Percentiles rank a stretch among this genome's conserved stretches.
Evolutionary conservation across 495 filamentous ascomycete genomes (phyloP).

Genomic region (Aspergillus bridgeri): DNA sequence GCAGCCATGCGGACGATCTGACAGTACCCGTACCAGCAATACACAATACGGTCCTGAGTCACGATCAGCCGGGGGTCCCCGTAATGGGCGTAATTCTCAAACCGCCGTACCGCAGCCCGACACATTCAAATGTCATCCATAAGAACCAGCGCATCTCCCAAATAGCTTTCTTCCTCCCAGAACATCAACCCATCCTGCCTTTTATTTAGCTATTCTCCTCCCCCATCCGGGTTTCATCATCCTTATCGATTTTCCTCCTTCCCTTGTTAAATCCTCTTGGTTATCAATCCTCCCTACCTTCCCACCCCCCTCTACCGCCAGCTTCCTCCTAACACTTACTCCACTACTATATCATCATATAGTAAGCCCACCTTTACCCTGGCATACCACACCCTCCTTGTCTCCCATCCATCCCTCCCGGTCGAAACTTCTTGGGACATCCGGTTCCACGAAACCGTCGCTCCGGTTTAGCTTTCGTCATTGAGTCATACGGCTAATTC

Average conservation of each 20-base stretch:
- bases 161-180: too few relatives aligned
- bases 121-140: too few relatives aligned
- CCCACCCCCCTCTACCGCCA: not conserved
- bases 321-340: too few relatives aligned
- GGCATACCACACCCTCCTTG: not conserved
- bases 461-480: not conserved
- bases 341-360: not conserved
- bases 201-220: not conserved
- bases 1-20: too few relatives aligned
- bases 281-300: not conserved
- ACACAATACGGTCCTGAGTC: too few relatives aligned
- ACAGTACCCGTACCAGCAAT: too few relatives aligned
- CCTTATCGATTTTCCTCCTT: not conserved
- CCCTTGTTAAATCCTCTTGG: not conserved
- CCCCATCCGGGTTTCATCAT: too few relatives aligned
- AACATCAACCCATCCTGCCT: not conserved
- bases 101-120: too few relatives aligned
- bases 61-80: too few relatives aligned
- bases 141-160: too few relatives aligned
- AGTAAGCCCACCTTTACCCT: not conserved
- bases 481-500: not conserved
- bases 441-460: not conserved
- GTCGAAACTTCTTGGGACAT: not conserved
- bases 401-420: not conserved
- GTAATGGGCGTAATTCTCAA: too few relatives aligned